These are phyloP conservation scores for Gliomastix tumulicola DNA, from an alignment of 2,329 filamentous ascomycete genomes.

Conservation along the genomic window DNA sequence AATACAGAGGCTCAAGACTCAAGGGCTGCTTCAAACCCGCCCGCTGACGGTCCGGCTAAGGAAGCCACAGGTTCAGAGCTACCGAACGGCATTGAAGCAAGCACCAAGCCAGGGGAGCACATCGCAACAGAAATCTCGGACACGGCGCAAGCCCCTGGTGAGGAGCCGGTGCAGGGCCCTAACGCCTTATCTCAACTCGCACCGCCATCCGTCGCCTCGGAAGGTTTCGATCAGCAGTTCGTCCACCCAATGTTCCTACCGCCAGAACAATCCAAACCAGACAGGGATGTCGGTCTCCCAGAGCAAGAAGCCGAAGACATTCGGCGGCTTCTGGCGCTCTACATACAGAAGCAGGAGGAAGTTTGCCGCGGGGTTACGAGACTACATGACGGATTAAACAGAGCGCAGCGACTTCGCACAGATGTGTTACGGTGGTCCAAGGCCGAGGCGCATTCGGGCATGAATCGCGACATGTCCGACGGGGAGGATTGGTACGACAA, in stretches of 20 bases:
- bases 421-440: slow-evolving; percentile 70
- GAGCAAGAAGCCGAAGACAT: slow-evolving; percentile 71
- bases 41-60: slow-evolving; percentile 1
- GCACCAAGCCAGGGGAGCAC: slow-evolving; percentile 7
- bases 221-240: slow-evolving; percentile 42
- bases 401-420: slow-evolving; percentile 64
- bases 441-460: slow-evolving; percentile 64
- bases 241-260: slow-evolving; percentile 71
- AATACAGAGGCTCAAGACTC: too few relatives aligned
- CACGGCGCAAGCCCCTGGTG: not conserved
- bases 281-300: slow-evolving; percentile 67
- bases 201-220: too few relatives aligned
- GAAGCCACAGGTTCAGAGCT: too few relatives aligned
- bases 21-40: slow-evolving; percentile 1
- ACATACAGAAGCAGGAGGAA: slow-evolving; percentile 82
- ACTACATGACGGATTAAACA: slow-evolving; percentile 64
- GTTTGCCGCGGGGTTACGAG: slow-evolving; percentile 64
- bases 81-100: not conserved
- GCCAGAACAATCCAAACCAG: slow-evolving; percentile 53
- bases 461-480: slow-evolving; percentile 71
- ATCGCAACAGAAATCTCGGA: not conserved
- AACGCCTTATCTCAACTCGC: slow-evolving; percentile 1
- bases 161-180: not conserved
- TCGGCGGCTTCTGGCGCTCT: slow-evolving; percentile 64
- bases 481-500: slow-evolving; percentile 86